These are phyloP conservation scores for Boletus pseudopeckii DNA, from an alignment of 768 basidiomycete genomes.

Conservation along the genomic window DNA sequence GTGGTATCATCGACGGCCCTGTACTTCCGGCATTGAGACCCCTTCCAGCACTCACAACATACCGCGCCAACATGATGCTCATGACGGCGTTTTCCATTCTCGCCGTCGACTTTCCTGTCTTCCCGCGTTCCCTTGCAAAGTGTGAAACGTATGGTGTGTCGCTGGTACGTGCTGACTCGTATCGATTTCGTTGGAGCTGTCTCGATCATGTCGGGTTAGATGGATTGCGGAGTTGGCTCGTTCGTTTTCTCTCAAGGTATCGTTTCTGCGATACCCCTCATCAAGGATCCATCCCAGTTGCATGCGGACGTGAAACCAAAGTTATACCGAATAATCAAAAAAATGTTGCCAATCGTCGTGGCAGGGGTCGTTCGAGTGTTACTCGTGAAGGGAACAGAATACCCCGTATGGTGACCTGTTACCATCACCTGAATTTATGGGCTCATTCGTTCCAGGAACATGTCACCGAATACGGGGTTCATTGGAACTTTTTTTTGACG, in stretches of 20 bases:
- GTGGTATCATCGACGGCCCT: neutral
- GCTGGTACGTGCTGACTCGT: constrained; percentile 51
- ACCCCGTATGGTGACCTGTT: constrained; percentile 64
- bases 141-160: constrained; percentile 94
- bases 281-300: constrained; percentile 59
- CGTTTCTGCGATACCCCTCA: constrained; percentile 78
- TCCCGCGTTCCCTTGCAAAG: constrained; percentile 84
- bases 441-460: constrained; percentile 64
- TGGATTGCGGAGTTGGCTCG: constrained; percentile 97
- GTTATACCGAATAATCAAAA: constrained; percentile 47
- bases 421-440: neutral
- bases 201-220: constrained; percentile 46
- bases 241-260: constrained; percentile 97
- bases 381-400: constrained; percentile 89
- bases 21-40: constrained; percentile 29
- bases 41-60: constrained; percentile 78
- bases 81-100: constrained; percentile 89
- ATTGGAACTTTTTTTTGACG: constrained; percentile 99
- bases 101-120: constrained; percentile 93
- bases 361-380: constrained; percentile 77
- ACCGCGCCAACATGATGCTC: constrained; percentile 93
- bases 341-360: constrained; percentile 61
- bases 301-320: constrained; percentile 49
- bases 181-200: neutral
- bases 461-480: constrained; percentile 90